phyloP scores from a whole-genome alignment of 208 protist genomes.

The Wallacemonas sp. region DNA sequence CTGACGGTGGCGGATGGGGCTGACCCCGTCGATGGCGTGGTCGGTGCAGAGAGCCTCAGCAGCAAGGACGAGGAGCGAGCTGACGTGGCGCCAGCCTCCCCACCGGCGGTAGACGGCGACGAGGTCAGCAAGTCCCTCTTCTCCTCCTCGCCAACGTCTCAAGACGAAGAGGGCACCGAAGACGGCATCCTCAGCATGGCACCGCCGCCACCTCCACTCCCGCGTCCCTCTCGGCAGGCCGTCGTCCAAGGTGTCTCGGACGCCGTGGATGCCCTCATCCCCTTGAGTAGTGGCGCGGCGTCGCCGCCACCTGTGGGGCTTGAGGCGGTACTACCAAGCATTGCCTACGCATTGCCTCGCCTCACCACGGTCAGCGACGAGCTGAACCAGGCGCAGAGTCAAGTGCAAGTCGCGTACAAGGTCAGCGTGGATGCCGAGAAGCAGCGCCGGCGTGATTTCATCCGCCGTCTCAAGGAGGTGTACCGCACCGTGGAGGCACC shows the following conservation, averaged over 20 bases:
- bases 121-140: slow-evolving; percentile 12
- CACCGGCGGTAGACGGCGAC: neutral
- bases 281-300: no score
- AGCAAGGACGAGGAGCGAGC: neutral
- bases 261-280: no score
- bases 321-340: slow-evolving; percentile 4
- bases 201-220: neutral
- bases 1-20: no score
- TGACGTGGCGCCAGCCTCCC: no score
- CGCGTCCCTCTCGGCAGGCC: neutral
- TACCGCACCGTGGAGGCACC: slow-evolving; percentile 28
- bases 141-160: neutral
- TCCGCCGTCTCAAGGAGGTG: slow-evolving; percentile 18
- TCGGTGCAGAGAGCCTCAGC: neutral
- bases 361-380: slow-evolving; percentile 26
- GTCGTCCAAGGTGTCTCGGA: neutral
- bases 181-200: neutral
- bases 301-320: neutral
- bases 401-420: slow-evolving; percentile 31
- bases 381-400: slow-evolving; percentile 33
- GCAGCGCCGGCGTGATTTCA: slow-evolving; percentile 14
- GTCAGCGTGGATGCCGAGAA: slow-evolving; percentile 20
- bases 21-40: neutral
- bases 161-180: neutral
- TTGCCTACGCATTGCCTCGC: slow-evolving; percentile 34